Percentiles rank a stretch among this genome's conserved stretches.
phyloP scores from a whole-genome alignment of 2,329 filamentous ascomycete species.

The Hypomyces perniciosus region DNA sequence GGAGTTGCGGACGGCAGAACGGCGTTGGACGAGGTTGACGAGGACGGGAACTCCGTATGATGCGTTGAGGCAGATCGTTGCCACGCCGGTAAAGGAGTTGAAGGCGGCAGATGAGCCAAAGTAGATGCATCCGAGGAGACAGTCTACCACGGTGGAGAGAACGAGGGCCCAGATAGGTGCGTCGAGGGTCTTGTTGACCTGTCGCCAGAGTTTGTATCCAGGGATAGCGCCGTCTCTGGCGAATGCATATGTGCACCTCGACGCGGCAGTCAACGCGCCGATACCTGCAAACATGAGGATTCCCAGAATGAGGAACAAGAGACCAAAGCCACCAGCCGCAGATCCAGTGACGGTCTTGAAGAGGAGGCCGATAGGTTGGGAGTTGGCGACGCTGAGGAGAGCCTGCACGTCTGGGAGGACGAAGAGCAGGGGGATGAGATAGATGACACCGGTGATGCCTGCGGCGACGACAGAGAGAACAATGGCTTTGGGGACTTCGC shows the following conservation, averaged over 20 bases:
- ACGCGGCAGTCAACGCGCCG: slow-evolving; percentile 67
- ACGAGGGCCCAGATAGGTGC: slow-evolving; percentile 66
- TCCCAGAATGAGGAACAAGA: slow-evolving; percentile 69
- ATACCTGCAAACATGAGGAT: slow-evolving; percentile 73
- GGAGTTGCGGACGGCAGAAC: slow-evolving; percentile 59
- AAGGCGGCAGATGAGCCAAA: slow-evolving; percentile 73
- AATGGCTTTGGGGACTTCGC: slow-evolving; percentile 62
- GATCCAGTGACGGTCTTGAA: slow-evolving; percentile 73
- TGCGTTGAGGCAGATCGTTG: slow-evolving; percentile 69
- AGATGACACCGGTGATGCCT: slow-evolving; percentile 55
- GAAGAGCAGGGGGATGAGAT: slow-evolving; percentile 69
- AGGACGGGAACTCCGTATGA: slow-evolving; percentile 73
- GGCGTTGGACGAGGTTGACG: slow-evolving; percentile 60
- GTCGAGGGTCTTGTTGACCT: slow-evolving; percentile 58
- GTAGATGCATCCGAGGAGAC: slow-evolving; percentile 69
- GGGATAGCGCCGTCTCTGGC: slow-evolving; percentile 70
- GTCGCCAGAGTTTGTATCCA: slow-evolving; percentile 59
- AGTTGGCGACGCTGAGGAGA: slow-evolving; percentile 60
- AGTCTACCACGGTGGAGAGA: slow-evolving; percentile 63
- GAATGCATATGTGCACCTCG: slow-evolving; percentile 70
- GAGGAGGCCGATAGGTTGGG: slow-evolving; percentile 68
- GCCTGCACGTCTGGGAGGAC: slow-evolving; percentile 62
- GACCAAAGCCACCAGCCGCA: slow-evolving; percentile 64
- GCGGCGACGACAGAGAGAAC: slow-evolving; percentile 60
- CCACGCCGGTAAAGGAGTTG: slow-evolving; percentile 73